Percentiles rank a stretch among this genome's conserved stretches.
These are phyloP conservation scores for Stemphylium vesicarium DNA, from an alignment of 2,329 filamentous ascomycete genomes.

Conservation along the genomic window DNA sequence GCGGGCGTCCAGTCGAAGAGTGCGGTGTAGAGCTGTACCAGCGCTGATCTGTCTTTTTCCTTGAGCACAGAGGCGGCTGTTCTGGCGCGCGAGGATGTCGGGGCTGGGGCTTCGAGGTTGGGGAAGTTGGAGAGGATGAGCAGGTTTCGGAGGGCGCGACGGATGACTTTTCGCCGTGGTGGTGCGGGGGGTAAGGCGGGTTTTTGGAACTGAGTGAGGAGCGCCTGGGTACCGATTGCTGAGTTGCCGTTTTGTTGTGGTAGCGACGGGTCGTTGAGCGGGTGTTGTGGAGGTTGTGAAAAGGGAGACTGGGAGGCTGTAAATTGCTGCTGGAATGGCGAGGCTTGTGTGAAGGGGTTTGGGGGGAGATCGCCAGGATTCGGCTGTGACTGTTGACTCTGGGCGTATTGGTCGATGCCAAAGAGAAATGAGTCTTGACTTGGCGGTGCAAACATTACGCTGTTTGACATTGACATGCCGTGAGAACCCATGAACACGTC, in stretches of 20 bases:
- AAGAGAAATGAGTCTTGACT: slow-evolving; percentile 45
- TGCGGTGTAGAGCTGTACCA: slow-evolving; percentile 61
- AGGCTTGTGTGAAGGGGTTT: slow-evolving; percentile 34
- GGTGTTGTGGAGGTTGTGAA: slow-evolving; percentile 28
- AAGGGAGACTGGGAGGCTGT: slow-evolving; percentile 29
- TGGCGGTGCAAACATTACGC: slow-evolving; percentile 44
- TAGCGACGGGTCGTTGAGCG: slow-evolving; percentile 40
- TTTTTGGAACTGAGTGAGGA: slow-evolving; percentile 33
- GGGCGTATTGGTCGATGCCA: slow-evolving; percentile 48
- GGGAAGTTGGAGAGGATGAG: slow-evolving; percentile 60
- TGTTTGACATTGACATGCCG: slow-evolving; percentile 34
- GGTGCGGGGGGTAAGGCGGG: slow-evolving; percentile 27
- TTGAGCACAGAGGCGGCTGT: slow-evolving; percentile 52
- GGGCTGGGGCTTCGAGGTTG: slow-evolving; percentile 50
- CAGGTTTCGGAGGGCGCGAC: slow-evolving; percentile 62
- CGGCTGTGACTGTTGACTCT: slow-evolving; percentile 23
- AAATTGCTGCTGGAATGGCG: slow-evolving; percentile 24
- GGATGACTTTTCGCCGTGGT: slow-evolving; percentile 49
- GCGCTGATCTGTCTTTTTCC: slow-evolving; percentile 54
- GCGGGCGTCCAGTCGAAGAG: slow-evolving; percentile 43
- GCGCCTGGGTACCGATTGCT: slow-evolving; percentile 25
- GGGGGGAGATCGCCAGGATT: slow-evolving; percentile 28
- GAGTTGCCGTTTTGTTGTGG: slow-evolving; percentile 13
- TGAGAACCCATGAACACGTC: slow-evolving; percentile 35
- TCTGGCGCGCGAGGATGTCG: slow-evolving; percentile 53